A percentile compares a stretch with the other conserved stretches of the same genome.
Evolutionary conservation across 2,329 filamentous ascomycete species (phyloP).

Genomic region (Ceratocystiopsis brevicomis): DNA sequence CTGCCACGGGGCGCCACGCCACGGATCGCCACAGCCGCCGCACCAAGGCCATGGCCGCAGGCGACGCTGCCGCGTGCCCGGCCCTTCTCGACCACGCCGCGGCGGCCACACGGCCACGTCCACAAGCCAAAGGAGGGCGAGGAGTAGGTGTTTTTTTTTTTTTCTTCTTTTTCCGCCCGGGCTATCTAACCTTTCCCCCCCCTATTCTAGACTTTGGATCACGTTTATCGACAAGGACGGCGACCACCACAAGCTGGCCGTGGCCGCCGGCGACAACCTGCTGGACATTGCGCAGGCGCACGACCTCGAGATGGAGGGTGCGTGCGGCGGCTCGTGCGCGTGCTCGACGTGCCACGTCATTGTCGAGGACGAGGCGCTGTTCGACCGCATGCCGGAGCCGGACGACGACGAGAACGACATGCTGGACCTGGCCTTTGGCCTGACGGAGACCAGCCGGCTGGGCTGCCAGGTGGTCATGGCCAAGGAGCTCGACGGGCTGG

Average conservation of each 20-base stretch:
- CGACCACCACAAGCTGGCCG: conserved; percentile 54
- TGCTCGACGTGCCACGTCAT: conserved; percentile 90
- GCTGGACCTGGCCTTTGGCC: conserved; percentile 75
- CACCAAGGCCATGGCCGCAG: too few species aligned
- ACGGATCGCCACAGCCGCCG: not conserved
- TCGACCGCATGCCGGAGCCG: conserved; percentile 60
- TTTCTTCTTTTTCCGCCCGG: not conserved
- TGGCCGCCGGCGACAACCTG: conserved; percentile 75
- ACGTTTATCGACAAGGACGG: conserved; percentile 91
- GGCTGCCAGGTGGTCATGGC: conserved; percentile 88
- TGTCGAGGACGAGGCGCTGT: conserved; percentile 52
- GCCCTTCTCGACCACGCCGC: conserved; percentile 44
- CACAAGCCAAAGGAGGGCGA: conserved; percentile 73
- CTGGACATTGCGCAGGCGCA: conserved; percentile 88
- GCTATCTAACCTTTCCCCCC: too few species aligned
- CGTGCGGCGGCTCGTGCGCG: conserved; percentile 84
- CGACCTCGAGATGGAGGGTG: conserved; percentile 96
- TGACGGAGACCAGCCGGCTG: conserved; percentile 67
- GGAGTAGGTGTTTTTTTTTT: conserved; percentile 39
- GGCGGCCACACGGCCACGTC: conserved; percentile 56
- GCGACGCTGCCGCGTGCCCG: not conserved
- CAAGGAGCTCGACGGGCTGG: conserved; percentile 71
- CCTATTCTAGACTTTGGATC: conserved; percentile 48
- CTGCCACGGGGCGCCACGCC: too few species aligned
- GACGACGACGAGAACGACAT: conserved; percentile 76